Conservation (phyloP, 768 basidiomycete genomes). For the Wakefieldia striispora region DNA sequence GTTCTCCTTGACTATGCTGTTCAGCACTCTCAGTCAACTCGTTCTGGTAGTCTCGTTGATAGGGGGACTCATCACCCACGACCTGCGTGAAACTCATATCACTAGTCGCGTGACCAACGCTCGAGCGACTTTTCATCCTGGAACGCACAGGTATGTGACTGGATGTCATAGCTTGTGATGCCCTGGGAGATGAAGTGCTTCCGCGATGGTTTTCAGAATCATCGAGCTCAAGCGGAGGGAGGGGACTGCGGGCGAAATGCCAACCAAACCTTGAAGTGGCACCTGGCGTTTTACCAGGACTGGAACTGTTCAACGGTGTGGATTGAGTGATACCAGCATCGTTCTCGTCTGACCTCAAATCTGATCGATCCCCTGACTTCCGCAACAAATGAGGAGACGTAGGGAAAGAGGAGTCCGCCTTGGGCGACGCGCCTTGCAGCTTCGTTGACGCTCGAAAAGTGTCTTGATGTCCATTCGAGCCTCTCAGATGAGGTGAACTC, state of each 20-base stretch:
- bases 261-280: slow-evolving; percentile 36
- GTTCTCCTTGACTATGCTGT: slow-evolving; percentile 22
- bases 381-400: background rate
- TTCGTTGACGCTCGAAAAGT: slow-evolving; percentile 2
- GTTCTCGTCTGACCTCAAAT: background rate
- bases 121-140: slow-evolving; percentile 32
- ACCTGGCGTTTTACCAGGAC: slow-evolving; percentile 18
- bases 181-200: slow-evolving; percentile 25
- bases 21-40: slow-evolving; percentile 29
- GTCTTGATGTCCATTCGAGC: slow-evolving; percentile 8
- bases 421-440: slow-evolving; percentile 1
- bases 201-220: slow-evolving; percentile 14
- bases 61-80: slow-evolving; percentile 22
- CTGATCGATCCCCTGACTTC: slow-evolving; percentile 3
- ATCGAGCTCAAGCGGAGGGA: slow-evolving; percentile 43
- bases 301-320: slow-evolving; percentile 4
- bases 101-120: slow-evolving; percentile 13
- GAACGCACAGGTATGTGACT: slow-evolving; percentile 49
- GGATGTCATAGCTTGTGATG: slow-evolving; percentile 20
- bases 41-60: slow-evolving; percentile 26
- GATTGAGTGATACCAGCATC: background rate
- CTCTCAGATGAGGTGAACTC: slow-evolving; percentile 15
- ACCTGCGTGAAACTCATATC: slow-evolving; percentile 24
- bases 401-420: background rate
- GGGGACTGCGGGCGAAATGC: slow-evolving; percentile 37